A percentile compares a stretch with the other conserved stretches of the same genome.
Evolutionary conservation across 2,329 filamentous ascomycete species (phyloP).

Genomic region (Magnaporthiopsis incrustans): DNA sequence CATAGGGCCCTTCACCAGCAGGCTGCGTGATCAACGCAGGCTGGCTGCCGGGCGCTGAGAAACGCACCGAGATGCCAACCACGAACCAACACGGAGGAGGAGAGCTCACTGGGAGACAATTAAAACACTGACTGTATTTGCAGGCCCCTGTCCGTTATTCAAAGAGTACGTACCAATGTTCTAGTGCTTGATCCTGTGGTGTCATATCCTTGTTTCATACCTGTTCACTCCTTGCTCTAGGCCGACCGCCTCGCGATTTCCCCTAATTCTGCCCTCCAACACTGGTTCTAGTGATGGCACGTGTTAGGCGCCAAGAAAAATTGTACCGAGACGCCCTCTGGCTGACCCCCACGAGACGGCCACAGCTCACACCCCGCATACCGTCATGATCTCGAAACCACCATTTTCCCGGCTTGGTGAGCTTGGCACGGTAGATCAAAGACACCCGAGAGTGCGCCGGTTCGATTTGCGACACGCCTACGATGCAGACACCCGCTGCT

Average conservation of each 20-base stretch:
- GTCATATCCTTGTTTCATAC: not conserved
- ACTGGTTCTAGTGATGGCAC: no score
- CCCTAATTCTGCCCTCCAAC: no score
- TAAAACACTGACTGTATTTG: not conserved
- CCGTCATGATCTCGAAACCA: not conserved
- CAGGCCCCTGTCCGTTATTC: no score
- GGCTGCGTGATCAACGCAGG: not conserved
- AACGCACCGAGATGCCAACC: no score
- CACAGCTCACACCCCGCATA: no score
- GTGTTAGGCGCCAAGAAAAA: not conserved
- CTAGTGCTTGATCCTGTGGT: not conserved
- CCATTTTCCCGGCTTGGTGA: not conserved
- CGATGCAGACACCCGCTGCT: not conserved
- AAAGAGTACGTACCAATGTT: not conserved
- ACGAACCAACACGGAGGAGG: no score
- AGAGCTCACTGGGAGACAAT: no score
- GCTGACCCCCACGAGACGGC: not conserved
- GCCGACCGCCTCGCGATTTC: not conserved
- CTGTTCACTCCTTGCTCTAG: not conserved
- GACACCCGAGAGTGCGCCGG: not conserved
- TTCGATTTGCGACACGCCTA: not conserved
- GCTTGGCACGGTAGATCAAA: not conserved
- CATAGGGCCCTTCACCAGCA: not conserved
- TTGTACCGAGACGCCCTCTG: not conserved
- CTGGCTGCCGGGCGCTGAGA: not conserved